Evolutionary conservation across 352 stramenopile species (phyloP).

Genomic region (Globisporangium splendens): DNA sequence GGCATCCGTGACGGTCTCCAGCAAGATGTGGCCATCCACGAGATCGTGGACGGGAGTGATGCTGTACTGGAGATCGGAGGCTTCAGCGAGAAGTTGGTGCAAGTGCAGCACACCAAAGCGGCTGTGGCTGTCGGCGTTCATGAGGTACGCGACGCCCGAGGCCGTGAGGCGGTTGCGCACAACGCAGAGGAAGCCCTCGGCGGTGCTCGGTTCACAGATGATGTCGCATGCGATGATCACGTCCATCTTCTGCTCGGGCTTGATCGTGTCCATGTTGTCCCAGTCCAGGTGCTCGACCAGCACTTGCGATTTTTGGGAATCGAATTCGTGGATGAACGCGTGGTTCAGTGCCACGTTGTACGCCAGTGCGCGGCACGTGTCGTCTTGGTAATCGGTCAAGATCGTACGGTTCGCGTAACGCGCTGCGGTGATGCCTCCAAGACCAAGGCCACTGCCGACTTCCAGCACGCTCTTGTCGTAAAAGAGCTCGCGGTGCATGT

Average conservation of each 20-base stretch:
- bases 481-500: constrained; percentile 75
- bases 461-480: constrained; percentile 69
- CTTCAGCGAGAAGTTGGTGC: constrained; percentile 54
- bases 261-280: constrained; percentile 68
- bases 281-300: constrained; percentile 67
- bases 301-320: constrained; percentile 46
- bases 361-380: constrained; percentile 68
- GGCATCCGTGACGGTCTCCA: constrained; percentile 73
- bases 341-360: constrained; percentile 83
- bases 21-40: constrained; percentile 48
- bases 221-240: constrained; percentile 85
- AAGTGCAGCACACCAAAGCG: constrained; percentile 79
- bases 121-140: constrained; percentile 86
- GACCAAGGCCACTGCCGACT: constrained; percentile 77
- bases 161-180: constrained; percentile 54
- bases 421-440: constrained; percentile 74
- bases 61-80: constrained; percentile 53
- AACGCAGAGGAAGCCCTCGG: constrained; percentile 82
- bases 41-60: constrained; percentile 70
- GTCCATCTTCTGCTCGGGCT: constrained; percentile 55
- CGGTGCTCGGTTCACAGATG: constrained; percentile 84
- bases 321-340: constrained; percentile 64
- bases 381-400: constrained; percentile 83
- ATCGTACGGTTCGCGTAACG: constrained; percentile 57
- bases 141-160: constrained; percentile 70